Evolutionary conservation across 345 rosid species (phyloP).

Genomic region (Eutrema heterophyllum): DNA sequence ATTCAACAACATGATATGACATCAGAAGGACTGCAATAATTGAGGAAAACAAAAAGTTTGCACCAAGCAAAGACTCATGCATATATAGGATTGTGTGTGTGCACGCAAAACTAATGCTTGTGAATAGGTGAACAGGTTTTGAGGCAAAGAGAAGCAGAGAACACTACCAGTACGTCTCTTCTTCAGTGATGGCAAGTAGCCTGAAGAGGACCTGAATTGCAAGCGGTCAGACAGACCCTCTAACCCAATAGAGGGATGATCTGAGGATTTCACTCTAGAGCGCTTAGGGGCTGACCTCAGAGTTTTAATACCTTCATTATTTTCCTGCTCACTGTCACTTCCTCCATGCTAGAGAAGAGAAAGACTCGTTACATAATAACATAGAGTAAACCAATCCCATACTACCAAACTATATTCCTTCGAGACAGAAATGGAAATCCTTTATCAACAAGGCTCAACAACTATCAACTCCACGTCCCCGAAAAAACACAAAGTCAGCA

Average conservation of each 20-base stretch:
- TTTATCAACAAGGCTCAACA: not conserved
- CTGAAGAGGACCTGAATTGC: slow-evolving; percentile 59
- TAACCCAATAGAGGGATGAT: slow-evolving; percentile 40
- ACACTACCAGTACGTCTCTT: slow-evolving; percentile 60
- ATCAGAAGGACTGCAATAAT: slow-evolving; percentile 5
- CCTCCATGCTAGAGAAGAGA: slow-evolving; percentile 47
- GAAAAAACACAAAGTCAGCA: not conserved
- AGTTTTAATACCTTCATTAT: slow-evolving; percentile 40
- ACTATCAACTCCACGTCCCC: not conserved
- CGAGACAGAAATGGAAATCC: not conserved
- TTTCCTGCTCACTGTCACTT: slow-evolving; percentile 73
- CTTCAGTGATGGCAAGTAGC: slow-evolving; percentile 58
- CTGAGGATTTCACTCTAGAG: slow-evolving; percentile 38
- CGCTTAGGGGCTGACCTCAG: slow-evolving; percentile 51
- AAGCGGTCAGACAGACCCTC: slow-evolving; percentile 58
- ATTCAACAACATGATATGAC: not conserved
- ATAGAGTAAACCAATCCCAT: slow-evolving; percentile 6
- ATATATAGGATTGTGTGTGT: slow-evolving; percentile 4
- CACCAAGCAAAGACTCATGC: slow-evolving; percentile 16
- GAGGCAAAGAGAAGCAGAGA: slow-evolving; percentile 28
- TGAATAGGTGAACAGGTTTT: slow-evolving; percentile 6
- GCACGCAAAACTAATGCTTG: slow-evolving; percentile 7
- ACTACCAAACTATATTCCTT: not conserved
- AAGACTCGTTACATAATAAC: slow-evolving; percentile 8
- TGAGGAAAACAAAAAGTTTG: not conserved